phyloP scores from a whole-genome alignment of 352 stramenopile genomes.

The Halophytophthora polymorphica region DNA sequence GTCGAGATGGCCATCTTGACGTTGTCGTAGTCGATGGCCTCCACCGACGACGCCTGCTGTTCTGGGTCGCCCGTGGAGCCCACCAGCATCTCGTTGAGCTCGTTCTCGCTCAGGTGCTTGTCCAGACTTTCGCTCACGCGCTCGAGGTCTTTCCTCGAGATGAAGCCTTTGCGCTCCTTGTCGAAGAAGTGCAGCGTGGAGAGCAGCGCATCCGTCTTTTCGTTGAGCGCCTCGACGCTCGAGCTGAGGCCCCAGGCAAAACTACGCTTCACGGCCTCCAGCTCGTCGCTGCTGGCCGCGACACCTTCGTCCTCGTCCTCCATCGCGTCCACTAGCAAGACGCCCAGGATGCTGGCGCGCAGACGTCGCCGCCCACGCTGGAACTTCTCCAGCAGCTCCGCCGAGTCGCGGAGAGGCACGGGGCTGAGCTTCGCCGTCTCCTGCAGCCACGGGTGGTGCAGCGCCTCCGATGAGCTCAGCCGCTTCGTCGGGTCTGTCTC shows the following conservation, averaged over 20 bases:
- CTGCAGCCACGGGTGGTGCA: constrained; percentile 70
- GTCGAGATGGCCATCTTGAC: constrained; percentile 84
- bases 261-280: constrained; percentile 37
- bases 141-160: constrained; percentile 72
- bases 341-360: constrained; percentile 73
- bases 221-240: constrained; percentile 53
- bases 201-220: constrained; percentile 66
- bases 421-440: constrained; percentile 51
- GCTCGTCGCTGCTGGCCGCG: constrained; percentile 15
- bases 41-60: constrained; percentile 40
- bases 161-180: constrained; percentile 77
- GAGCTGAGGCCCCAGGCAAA: constrained; percentile 75
- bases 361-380: constrained; percentile 71
- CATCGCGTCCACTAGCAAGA: constrained; percentile 64
- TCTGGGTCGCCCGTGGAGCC: constrained; percentile 71
- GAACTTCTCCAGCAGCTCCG: constrained; percentile 74
- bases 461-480: constrained; percentile 59
- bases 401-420: constrained; percentile 62
- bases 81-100: constrained; percentile 84
- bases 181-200: constrained; percentile 78
- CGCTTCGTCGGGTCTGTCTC: constrained; percentile 60
- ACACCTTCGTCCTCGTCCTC: constrained; percentile 35
- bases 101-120: constrained; percentile 65
- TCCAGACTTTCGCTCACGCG: constrained; percentile 72
- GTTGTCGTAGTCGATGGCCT: constrained; percentile 72